Conservation (phyloP, 495 filamentous ascomycete genomes). For the Penicillium samsonianum region DNA sequence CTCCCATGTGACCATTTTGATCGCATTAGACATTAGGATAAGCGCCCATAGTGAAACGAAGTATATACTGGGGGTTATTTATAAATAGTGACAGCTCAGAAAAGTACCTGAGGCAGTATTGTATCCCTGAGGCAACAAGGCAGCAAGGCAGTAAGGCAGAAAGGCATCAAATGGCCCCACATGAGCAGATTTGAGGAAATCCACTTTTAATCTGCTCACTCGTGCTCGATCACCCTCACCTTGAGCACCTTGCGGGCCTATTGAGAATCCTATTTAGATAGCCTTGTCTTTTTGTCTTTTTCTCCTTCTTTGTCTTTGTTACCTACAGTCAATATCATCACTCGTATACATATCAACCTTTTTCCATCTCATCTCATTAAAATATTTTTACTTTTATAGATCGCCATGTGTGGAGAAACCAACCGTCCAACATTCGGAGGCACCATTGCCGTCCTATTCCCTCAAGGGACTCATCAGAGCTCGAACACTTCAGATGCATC, state of each 20-base stretch:
- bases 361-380: not conserved
- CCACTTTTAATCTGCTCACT: slow-evolving; percentile 15
- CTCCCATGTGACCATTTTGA: not conserved
- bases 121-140: not conserved
- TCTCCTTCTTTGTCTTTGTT: not conserved
- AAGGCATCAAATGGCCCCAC: slow-evolving; percentile 1
- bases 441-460: slow-evolving; percentile 33
- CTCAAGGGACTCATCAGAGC: slow-evolving; percentile 18
- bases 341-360: not conserved
- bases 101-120: not conserved
- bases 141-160: not conserved
- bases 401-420: slow-evolving; percentile 29
- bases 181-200: slow-evolving; percentile 19
- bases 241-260: slow-evolving; percentile 16
- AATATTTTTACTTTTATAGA: slow-evolving; percentile 8
- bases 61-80: not conserved
- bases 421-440: slow-evolving; percentile 26
- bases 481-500: slow-evolving; percentile 24
- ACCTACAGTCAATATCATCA: not conserved
- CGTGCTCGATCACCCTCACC: slow-evolving; percentile 31
- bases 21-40: not conserved
- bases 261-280: slow-evolving; percentile 1
- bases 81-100: not conserved
- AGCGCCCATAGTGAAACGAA: not conserved
- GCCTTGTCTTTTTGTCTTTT: not conserved